Conservation (phyloP, 2,329 filamentous ascomycete genomes). For the Alternaria metachromatica region DNA sequence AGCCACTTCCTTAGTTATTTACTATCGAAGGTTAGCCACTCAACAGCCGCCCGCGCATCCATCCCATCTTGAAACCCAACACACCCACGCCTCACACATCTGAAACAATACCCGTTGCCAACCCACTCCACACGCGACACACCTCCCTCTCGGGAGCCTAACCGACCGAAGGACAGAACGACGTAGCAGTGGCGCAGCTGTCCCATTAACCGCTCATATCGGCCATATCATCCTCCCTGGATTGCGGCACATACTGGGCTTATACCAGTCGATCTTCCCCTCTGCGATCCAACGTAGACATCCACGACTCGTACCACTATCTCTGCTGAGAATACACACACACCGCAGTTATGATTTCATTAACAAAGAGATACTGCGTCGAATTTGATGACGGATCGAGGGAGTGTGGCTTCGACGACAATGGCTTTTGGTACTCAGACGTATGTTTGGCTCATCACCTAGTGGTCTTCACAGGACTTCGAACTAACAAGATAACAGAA, state of each 20-base stretch:
- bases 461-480: neutral
- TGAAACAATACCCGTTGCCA: constrained; percentile 14
- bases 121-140: constrained; percentile 24
- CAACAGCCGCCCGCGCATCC: neutral
- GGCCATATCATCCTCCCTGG: constrained; percentile 1
- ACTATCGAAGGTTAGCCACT: neutral
- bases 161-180: constrained; percentile 16
- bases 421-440: constrained; percentile 44
- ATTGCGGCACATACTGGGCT: constrained; percentile 8
- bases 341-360: constrained; percentile 30
- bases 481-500: constrained; percentile 53
- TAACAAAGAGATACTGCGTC: constrained; percentile 39
- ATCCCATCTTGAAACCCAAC: constrained; percentile 5
- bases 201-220: constrained; percentile 3
- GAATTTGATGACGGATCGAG: constrained; percentile 32
- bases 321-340: neutral
- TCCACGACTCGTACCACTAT: neutral
- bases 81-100: constrained; percentile 9
- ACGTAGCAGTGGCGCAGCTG: constrained; percentile 11
- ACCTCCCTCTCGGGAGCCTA: constrained; percentile 15
- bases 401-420: constrained; percentile 39
- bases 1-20: neutral
- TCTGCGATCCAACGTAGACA: neutral
- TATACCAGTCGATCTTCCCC: constrained; percentile 2
- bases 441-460: constrained; percentile 23